Conservation (phyloP, 2,329 filamentous ascomycete species). For the Pseudocercospora fuligena region DNA sequence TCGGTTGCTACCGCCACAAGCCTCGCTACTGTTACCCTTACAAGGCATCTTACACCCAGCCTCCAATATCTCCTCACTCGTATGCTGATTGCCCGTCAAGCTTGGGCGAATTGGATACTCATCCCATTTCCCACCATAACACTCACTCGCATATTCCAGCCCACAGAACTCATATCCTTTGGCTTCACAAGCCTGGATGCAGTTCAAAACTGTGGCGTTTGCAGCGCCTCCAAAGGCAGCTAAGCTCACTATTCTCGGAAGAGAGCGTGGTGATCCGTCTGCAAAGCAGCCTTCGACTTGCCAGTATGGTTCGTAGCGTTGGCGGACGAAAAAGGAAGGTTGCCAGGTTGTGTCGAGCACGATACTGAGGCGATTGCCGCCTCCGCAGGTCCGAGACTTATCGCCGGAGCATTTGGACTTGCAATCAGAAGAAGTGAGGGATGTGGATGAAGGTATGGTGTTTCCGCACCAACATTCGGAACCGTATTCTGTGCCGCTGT, state of each 20-base stretch:
- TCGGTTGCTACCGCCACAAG: constrained; percentile 36
- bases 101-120: constrained; percentile 16
- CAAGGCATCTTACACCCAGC: constrained; percentile 38
- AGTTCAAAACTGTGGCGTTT: constrained; percentile 37
- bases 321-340: constrained; percentile 33
- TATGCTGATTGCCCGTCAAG: neutral
- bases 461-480: constrained; percentile 40
- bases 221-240: constrained; percentile 28
- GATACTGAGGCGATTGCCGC: constrained; percentile 20
- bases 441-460: neutral
- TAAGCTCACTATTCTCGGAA: constrained; percentile 26
- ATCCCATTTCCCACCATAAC: constrained; percentile 27
- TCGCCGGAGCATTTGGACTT: constrained; percentile 35
- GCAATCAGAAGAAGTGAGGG: constrained; percentile 23
- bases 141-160: constrained; percentile 37
- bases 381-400: constrained; percentile 34
- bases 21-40: constrained; percentile 38
- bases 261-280: constrained; percentile 30
- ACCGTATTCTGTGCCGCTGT: constrained; percentile 44
- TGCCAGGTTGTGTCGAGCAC: constrained; percentile 31
- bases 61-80: constrained; percentile 28
- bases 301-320: constrained; percentile 30
- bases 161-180: constrained; percentile 35
- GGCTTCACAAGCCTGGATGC: constrained; percentile 34
- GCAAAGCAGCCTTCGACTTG: constrained; percentile 36